Percentiles rank a stretch among this genome's conserved stretches.
phyloP scores from a whole-genome alignment of 192 early-diverging fungal species.

The Linnemannia exigua region DNA sequence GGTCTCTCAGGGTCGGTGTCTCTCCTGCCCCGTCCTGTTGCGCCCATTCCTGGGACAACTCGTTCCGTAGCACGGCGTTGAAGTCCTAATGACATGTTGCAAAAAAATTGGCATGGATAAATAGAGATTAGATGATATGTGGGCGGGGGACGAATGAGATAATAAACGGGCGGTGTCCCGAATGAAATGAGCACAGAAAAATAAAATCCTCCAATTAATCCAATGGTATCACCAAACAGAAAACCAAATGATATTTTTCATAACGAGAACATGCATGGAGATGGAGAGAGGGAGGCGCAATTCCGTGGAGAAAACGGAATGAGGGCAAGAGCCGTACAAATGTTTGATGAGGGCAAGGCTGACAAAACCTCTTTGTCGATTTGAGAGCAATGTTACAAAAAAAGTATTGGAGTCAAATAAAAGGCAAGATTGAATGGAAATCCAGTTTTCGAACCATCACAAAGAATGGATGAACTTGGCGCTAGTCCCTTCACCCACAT shows the following conservation, averaged over 20 bases:
- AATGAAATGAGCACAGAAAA: background rate
- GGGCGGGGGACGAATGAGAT: background rate
- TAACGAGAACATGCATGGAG: background rate
- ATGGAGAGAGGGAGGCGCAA: background rate
- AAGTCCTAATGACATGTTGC: conserved; percentile 27
- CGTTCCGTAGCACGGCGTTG: conserved; percentile 50
- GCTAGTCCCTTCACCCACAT: background rate
- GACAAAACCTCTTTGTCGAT: background rate
- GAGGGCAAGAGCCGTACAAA: background rate
- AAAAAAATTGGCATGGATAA: background rate
- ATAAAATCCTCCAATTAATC: background rate
- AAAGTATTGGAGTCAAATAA: background rate
- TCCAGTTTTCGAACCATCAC: background rate
- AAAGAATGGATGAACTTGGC: background rate
- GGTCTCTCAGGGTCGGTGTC: conserved; percentile 32
- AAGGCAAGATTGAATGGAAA: background rate
- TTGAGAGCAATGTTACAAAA: conserved; percentile 5
- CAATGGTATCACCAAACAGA: background rate
- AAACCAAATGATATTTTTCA: background rate
- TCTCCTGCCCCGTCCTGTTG: conserved; percentile 4
- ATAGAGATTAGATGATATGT: background rate
- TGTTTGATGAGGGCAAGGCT: conserved; percentile 3
- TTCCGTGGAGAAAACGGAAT: conserved; percentile 2
- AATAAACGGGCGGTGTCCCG: background rate
- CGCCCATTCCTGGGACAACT: conserved; percentile 1